Evolutionary conservation across 2,329 filamentous ascomycete species (phyloP).

Genomic region (Aspergillus sojae): DNA sequence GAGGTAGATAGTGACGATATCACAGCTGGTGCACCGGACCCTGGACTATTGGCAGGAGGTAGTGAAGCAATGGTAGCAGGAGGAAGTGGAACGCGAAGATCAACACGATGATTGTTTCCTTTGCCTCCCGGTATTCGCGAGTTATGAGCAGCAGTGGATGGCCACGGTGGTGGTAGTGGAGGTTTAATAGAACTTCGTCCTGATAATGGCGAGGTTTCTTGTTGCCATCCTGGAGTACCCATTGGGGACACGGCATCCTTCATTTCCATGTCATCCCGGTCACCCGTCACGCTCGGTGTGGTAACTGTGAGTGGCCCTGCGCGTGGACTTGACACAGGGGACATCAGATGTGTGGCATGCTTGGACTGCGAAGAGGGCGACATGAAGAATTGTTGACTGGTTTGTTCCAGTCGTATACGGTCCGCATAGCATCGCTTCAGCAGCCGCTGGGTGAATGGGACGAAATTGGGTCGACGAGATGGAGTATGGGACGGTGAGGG

Average conservation of each 20-base stretch:
- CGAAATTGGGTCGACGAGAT: constrained; percentile 34
- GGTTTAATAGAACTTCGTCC: constrained; percentile 24
- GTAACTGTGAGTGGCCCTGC: constrained; percentile 13
- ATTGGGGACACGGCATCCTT: constrained; percentile 41
- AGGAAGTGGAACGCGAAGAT: constrained; percentile 34
- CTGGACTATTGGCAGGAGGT: constrained; percentile 30
- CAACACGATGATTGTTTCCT: constrained; percentile 21
- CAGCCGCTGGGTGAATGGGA: constrained; percentile 46
- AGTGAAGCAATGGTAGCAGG: constrained; percentile 23
- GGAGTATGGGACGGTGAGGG: constrained; percentile 22
- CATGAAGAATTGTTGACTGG: constrained; percentile 21
- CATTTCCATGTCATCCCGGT: constrained; percentile 50
- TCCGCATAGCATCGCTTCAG: constrained; percentile 47
- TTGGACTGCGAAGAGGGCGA: constrained; percentile 21
- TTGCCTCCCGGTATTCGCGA: constrained; percentile 30
- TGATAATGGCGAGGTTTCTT: constrained; percentile 20
- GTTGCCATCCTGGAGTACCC: constrained; percentile 20
- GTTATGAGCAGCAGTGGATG: constrained; percentile 43
- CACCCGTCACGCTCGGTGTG: constrained; percentile 11
- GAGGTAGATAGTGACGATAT: constrained; percentile 31
- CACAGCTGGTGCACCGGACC: constrained; percentile 33
- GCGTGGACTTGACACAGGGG: constrained; percentile 18
- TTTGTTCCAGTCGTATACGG: constrained; percentile 38
- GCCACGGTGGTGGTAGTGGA: constrained; percentile 34
- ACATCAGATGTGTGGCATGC: constrained; percentile 10